Conservation (phyloP, 371 early-diverging fungal genomes). For the Rhizopus delemar region DNA sequence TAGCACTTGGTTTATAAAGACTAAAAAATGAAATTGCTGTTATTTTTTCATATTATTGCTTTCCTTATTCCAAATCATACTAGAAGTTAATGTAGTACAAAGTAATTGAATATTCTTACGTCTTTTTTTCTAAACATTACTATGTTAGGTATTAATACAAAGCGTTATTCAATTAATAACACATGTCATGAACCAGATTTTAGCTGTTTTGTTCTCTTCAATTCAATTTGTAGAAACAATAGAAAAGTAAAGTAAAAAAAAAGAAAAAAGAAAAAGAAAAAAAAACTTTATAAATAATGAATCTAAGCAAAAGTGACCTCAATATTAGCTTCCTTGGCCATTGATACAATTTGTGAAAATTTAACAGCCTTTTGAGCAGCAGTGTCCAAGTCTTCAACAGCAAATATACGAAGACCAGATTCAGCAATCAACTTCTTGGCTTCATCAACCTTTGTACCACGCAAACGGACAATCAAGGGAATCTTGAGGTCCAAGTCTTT, state of each 20-base stretch:
- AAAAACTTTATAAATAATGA: neutral
- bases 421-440: slow-evolving; percentile 73
- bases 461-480: slow-evolving; percentile 95
- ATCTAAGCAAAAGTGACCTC: slow-evolving; percentile 58
- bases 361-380: slow-evolving; percentile 94
- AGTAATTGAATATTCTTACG: neutral
- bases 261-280: neutral
- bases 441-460: slow-evolving; percentile 74
- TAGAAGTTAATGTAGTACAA: slow-evolving; percentile 51
- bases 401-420: slow-evolving; percentile 89
- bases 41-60: slow-evolving; percentile 48
- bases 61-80: slow-evolving; percentile 46
- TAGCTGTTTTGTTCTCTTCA: slow-evolving; percentile 42
- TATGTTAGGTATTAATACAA: slow-evolving; percentile 44
- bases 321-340: slow-evolving; percentile 71
- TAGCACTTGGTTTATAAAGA: slow-evolving; percentile 27
- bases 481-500: slow-evolving; percentile 87
- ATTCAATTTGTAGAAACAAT: slow-evolving; percentile 44
- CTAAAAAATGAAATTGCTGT: slow-evolving; percentile 49
- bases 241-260: neutral
- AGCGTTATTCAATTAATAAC: slow-evolving; percentile 51
- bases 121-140: neutral
- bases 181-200: slow-evolving; percentile 35
- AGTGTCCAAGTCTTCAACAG: slow-evolving; percentile 92
- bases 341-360: slow-evolving; percentile 82